Percentiles rank a stretch among this genome's conserved stretches.
These are phyloP conservation scores for Pneumocystis murina DNA, from an alignment of 1,139 yeast genomes.

Conservation along the genomic window DNA sequence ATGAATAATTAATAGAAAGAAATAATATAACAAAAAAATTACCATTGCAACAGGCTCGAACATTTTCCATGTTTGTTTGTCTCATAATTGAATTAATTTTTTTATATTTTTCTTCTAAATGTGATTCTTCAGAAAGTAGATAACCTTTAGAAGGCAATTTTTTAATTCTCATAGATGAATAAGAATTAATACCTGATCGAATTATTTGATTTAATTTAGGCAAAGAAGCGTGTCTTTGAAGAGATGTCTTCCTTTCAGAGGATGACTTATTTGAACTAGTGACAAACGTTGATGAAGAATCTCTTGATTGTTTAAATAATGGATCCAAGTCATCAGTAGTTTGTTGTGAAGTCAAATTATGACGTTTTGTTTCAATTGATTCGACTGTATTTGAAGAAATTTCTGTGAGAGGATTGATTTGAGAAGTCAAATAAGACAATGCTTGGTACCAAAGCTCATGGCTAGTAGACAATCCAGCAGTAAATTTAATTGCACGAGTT, in stretches of 20 bases:
- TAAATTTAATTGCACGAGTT: constrained; percentile 53
- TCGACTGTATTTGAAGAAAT: constrained; percentile 14
- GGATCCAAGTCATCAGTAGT: background rate
- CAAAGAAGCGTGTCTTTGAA: background rate
- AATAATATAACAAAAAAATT: background rate
- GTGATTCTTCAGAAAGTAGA: background rate
- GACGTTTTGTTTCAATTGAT: constrained; percentile 13
- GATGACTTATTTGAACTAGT: constrained; percentile 16
- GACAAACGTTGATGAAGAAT: background rate
- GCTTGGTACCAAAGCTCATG: constrained; percentile 91
- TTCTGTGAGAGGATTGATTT: constrained; percentile 27
- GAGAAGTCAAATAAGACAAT: constrained; percentile 55
- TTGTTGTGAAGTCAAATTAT: constrained; percentile 3
- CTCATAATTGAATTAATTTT: constrained; percentile 9
- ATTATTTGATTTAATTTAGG: background rate
- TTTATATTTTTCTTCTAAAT: constrained; percentile 2
- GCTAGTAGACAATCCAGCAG: constrained; percentile 76
- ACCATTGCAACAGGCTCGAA: constrained; percentile 17
- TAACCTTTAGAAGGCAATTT: background rate
- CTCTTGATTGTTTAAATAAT: constrained; percentile 4
- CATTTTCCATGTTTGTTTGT: constrained; percentile 15
- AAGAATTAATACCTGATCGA: background rate
- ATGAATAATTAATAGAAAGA: background rate
- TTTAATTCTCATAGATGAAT: background rate
- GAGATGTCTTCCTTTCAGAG: constrained; percentile 21